A percentile compares a stretch with the other conserved stretches of the same genome.
phyloP scores from a whole-genome alignment of 495 filamentous ascomycete species.

The Annulohypoxylon stygium region DNA sequence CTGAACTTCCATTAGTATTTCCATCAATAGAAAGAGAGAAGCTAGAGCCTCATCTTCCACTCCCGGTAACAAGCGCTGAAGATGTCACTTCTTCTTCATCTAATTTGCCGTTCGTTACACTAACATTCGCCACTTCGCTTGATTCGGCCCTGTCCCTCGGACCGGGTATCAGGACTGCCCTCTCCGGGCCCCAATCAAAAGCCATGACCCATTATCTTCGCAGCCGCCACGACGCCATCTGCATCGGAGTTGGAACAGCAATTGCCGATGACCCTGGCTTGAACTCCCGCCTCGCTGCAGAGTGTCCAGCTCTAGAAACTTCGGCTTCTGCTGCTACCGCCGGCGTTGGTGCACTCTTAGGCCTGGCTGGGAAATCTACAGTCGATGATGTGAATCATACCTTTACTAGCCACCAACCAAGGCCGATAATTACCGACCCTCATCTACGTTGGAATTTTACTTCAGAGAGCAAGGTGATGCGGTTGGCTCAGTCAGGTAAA shows the following conservation, averaged over 20 bases:
- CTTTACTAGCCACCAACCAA: slow-evolving; percentile 68
- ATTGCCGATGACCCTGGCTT: slow-evolving; percentile 86
- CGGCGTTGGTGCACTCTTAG: slow-evolving; percentile 56
- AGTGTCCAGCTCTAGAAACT: slow-evolving; percentile 6
- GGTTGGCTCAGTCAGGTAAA: slow-evolving; percentile 71
- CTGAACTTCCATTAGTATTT: slow-evolving; percentile 44
- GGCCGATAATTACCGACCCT: slow-evolving; percentile 85
- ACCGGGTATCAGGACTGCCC: slow-evolving; percentile 78
- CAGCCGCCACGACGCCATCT: slow-evolving; percentile 83
- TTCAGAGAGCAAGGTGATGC: slow-evolving; percentile 70
- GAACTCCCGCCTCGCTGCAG: slow-evolving; percentile 75
- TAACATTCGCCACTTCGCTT: slow-evolving; percentile 92
- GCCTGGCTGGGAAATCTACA: slow-evolving; percentile 29
- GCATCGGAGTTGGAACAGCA: slow-evolving; percentile 86
- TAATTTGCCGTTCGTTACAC: slow-evolving; percentile 64
- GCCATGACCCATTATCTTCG: slow-evolving; percentile 93
- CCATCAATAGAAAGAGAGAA: slow-evolving; percentile 35
- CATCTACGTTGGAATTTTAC: slow-evolving; percentile 73
- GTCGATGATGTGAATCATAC: not conserved
- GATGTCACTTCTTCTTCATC: slow-evolving; percentile 24
- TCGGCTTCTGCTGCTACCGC: slow-evolving; percentile 37
- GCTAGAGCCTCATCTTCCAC: slow-evolving; percentile 50
- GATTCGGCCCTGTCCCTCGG: slow-evolving; percentile 81
- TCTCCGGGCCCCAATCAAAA: slow-evolving; percentile 86
- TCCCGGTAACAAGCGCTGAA: slow-evolving; percentile 4